Percentiles rank a stretch among this genome's conserved stretches.
phyloP scores from a whole-genome alignment of 805 yeast genomes.

The Jamesozyma lodderae region DNA sequence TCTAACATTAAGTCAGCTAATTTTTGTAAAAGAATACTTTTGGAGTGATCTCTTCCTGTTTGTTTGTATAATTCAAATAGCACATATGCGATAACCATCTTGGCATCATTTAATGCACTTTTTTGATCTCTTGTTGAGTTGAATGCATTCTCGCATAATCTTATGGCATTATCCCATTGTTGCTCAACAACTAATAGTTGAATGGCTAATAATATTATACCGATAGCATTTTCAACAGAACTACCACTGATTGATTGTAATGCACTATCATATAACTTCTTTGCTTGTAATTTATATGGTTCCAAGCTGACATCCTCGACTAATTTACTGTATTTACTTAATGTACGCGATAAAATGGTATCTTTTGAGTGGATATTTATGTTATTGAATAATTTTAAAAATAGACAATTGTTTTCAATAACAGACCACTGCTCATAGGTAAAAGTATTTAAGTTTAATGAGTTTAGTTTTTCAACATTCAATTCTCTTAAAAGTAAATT shows the following conservation, averaged over 20 bases:
- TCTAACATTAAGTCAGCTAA: neutral
- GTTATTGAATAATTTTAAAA: slow-evolving; percentile 23
- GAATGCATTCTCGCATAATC: slow-evolving; percentile 18
- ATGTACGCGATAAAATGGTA: slow-evolving; percentile 18
- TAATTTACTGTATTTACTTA: slow-evolving; percentile 15
- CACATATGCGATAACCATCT: slow-evolving; percentile 12
- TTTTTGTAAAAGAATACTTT: slow-evolving; percentile 12
- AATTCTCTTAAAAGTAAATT: slow-evolving; percentile 30
- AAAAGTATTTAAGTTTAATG: slow-evolving; percentile 16
- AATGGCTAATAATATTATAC: slow-evolving; percentile 18
- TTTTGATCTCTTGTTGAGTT: slow-evolving; percentile 8
- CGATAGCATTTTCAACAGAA: slow-evolving; percentile 16
- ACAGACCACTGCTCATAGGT: slow-evolving; percentile 22
- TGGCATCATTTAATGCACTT: neutral
- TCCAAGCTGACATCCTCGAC: slow-evolving; percentile 21
- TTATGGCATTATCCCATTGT: slow-evolving; percentile 25
- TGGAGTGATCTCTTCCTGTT: slow-evolving; percentile 18
- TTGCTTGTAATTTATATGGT: slow-evolving; percentile 26
- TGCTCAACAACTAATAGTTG: slow-evolving; percentile 23
- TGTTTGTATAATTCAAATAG: slow-evolving; percentile 21
- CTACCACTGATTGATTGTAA: slow-evolving; percentile 17
- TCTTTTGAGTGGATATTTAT: slow-evolving; percentile 12
- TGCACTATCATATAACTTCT: slow-evolving; percentile 19
- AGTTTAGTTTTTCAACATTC: slow-evolving; percentile 19
- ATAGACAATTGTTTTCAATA: slow-evolving; percentile 15